Evolutionary conservation across 495 filamentous ascomycete species (phyloP).

Genomic region (Darksidea phi): DNA sequence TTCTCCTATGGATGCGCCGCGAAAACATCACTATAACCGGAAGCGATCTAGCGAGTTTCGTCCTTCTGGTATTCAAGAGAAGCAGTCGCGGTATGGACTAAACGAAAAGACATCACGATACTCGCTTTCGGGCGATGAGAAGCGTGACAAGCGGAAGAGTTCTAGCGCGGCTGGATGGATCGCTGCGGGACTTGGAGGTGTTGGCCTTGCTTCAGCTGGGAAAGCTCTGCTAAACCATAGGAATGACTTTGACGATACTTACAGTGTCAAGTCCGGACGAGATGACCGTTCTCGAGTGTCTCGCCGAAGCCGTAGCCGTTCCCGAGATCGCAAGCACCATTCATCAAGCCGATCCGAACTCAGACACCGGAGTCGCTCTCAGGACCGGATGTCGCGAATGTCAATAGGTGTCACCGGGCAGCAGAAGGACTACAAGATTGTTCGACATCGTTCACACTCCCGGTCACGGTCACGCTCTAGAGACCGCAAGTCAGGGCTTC

Average conservation of each 20-base stretch:
- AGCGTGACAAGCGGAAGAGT: conserved; percentile 52
- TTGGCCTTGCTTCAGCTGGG: conserved; percentile 50
- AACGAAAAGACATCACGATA: conserved; percentile 51
- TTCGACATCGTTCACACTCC: conserved; percentile 44
- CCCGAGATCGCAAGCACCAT: conserved; percentile 44
- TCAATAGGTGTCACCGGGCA: conserved; percentile 24
- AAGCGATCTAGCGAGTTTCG: conserved; percentile 37
- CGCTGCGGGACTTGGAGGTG: conserved; percentile 50
- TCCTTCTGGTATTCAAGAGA: conserved; percentile 24
- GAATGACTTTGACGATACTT: conserved; percentile 60
- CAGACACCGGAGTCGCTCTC: conserved; percentile 26
- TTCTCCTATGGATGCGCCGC: conserved; percentile 59
- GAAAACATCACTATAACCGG: conserved; percentile 58
- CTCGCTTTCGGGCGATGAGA: conserved; percentile 36
- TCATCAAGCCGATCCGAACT: conserved; percentile 46
- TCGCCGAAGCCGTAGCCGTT: conserved; percentile 39
- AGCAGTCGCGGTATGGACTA: conserved; percentile 33
- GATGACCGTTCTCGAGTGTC: conserved; percentile 41
- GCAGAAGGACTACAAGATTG: conserved; percentile 34
- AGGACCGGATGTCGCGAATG: conserved; percentile 25
- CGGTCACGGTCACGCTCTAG: conserved; percentile 47
- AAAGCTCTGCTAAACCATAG: conserved; percentile 54
- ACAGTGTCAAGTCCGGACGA: conserved; percentile 55
- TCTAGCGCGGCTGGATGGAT: conserved; percentile 52
- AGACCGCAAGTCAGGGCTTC: conserved; percentile 43